Base-by-base conservation (phyloP, 164 flowering plant genomes). In the Vitis cinerea region DNA sequence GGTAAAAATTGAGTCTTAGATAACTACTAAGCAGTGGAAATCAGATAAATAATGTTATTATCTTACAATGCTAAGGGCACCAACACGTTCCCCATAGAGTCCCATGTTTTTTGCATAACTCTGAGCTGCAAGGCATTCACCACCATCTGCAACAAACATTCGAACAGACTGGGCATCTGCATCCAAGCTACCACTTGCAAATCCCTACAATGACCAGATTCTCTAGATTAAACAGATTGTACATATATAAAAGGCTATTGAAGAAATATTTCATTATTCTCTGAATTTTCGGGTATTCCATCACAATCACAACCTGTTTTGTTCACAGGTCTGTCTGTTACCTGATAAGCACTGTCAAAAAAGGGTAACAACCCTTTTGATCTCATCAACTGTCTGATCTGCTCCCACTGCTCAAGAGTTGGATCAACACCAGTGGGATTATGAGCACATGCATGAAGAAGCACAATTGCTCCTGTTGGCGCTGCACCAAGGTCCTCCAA, bases 371-470 rank as follows among this genome's bases (percentile, higher is more conserved):
- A 71, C 17, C 72, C 84, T 77, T 86, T 89, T 15, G 98, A 87
- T 81, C 98, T 86, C 77, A 96, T 83, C 80, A 96, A 77, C 79
- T 86, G 83, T 78, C 99, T 90, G 61, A 96, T 93, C 64, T 89
- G 90, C 70, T 93, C 97, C 99, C 99, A 96, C 75, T 96, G 97
- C 69, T 87, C 82, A 70, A 83, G 75, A 51, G 97, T 93, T 59
- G 99, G 98, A 81, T 96, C 99, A 78, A 96, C 98, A 72, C 98
- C 99, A 71, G 99, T 96, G 47, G 99, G 99, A 68, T 96, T 96
- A 79, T 96, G 99, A 71, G 99, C 99, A 80, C 99, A 37, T 37
- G 44, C 44, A 37, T 37, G 44, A 37, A 37, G 44, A 37, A 37
- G 7, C 7, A 6, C 97, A 31, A 96, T 83, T 59, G 97, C 89